Base-by-base conservation (phyloP, 129 eudicot genomes). In the Heracleum sosnowskyi region DNA sequence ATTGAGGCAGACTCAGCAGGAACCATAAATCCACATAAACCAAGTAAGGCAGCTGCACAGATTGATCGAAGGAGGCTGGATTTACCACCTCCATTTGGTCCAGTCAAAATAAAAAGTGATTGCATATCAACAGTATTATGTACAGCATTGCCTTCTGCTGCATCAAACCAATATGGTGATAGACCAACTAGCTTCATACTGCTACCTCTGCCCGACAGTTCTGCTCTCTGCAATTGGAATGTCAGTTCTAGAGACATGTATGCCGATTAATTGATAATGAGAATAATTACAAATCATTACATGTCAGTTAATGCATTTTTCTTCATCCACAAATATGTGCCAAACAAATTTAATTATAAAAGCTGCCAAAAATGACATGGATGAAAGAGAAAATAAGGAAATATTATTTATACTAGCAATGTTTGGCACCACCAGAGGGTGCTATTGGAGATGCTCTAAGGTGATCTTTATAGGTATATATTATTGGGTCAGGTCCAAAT, bases 31-130 rank as follows among this genome's bases (percentile, higher is more conserved):
- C 98, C 98, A 76, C 98, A 91, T 76, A 87, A 88, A 75, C 97
- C 98, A 41, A 95, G 87, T 66, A 95, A 76, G 51, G 98, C 92
- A 68, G 98, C 97, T 69, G 98, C 98, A 84, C 96, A 90, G 77
- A 91, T 87, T 51, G 98, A 91, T 46, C 98, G 85, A 76, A 95
- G 90, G 77, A 95, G 83, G 81, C 98, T 95, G 73, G 98, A 95
- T 88, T 95, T 95, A 70, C 98, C 98, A 42, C 98, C 98, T 20
- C 98, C 98, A 78, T 95, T 95, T 46, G 98, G 98, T 77, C 98
- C 98, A 4, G 98, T 95, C 84, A 95, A 86, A 72, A 95, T 89
- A 83, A 95, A 91, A 75, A 95, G 79, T 70, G 98, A 90, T 63
- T 87, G 86, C 97, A 95, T 95, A 76, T 90, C 86, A 42, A 95